A percentile compares a stretch with the other conserved stretches of the same genome.
Conservation (phyloP, 2,329 filamentous ascomycete species). For the Calcarisporium arbuscula region DNA sequence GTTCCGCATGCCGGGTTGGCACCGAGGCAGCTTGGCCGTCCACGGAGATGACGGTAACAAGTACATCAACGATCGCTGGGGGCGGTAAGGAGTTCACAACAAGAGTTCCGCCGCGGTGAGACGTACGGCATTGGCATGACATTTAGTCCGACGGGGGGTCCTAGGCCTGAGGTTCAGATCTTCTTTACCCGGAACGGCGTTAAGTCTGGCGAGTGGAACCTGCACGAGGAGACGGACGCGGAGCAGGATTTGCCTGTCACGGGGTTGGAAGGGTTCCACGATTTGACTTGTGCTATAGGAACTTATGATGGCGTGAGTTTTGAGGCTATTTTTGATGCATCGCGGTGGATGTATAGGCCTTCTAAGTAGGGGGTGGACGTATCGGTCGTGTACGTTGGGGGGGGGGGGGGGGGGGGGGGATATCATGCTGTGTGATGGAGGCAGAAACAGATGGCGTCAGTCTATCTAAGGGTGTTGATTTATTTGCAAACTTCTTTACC, state of each 20-base stretch:
- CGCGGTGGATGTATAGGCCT: slow-evolving; percentile 50
- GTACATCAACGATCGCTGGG: slow-evolving; percentile 68
- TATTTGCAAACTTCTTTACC: too few species aligned
- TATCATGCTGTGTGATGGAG: too few species aligned
- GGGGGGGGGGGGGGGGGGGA: too few species aligned
- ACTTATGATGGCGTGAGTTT: slow-evolving; percentile 63
- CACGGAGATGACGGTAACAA: slow-evolving; percentile 74
- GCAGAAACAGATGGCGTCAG: too few species aligned
- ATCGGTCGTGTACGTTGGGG: neutral
- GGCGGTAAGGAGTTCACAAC: slow-evolving; percentile 64
- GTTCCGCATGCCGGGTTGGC: slow-evolving; percentile 76
- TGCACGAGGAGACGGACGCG: slow-evolving; percentile 68
- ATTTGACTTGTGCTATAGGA: slow-evolving; percentile 65
- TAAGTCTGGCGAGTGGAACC: slow-evolving; percentile 57
- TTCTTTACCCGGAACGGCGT: slow-evolving; percentile 67
- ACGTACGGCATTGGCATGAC: slow-evolving; percentile 67
- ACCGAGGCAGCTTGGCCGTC: slow-evolving; percentile 67
- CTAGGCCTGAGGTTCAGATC: slow-evolving; percentile 26
- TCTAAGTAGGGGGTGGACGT: neutral
- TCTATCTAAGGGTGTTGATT: too few species aligned
- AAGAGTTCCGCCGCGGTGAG: slow-evolving; percentile 58
- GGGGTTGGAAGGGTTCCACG: slow-evolving; percentile 65
- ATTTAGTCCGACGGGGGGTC: slow-evolving; percentile 34
- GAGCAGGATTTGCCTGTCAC: slow-evolving; percentile 54
- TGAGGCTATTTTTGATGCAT: slow-evolving; percentile 57